Evolutionary conservation across 148 eudicot species (phyloP), one percentile per base, ranked within the genome.

Genomic region (Tetragonia tetragonoides): DNA sequence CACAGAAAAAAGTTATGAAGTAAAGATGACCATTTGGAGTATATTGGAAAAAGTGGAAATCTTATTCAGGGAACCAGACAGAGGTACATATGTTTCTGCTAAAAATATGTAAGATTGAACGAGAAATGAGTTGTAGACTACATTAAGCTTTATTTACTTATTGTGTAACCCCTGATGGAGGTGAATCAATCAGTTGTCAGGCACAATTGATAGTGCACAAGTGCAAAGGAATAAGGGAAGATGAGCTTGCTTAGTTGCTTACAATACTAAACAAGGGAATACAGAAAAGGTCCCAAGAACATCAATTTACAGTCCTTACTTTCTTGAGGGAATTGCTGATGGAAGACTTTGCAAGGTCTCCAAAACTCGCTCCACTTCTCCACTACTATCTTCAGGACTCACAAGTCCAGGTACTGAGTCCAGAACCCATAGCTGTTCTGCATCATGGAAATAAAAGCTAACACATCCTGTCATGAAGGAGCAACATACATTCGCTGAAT

Each of bases 371-470:
- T 96, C 99, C 81, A 96, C 99, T 77, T 96, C 99, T 81, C 98
- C 88, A 66, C 86, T 87, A 65, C 88, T 85, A 34, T 87, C 83
- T 59, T 88, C 89, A 74, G 86, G 84, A 78, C 74, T 85, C 82
- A 91, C 91, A 71, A 87, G 83, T 78, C 99, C 98, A 68, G 99
- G 95, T 62, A 93, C 95, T 0, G 99, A 96, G 84, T 96, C 99
- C 84, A 96, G 75, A 54, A 93, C 89, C 99, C 99, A 96, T 77
- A 95, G 83, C 99, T 95, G 97, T 77, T 87, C 95, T 95, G 97
- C 94, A 88, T 74, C 89, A 89, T 75, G 76, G 21, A 79, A 61
- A 70, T 18, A 53, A 67, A 75, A 81, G 75, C 28, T 80, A 84
- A 84, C 59, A 44, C 21, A 75, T n/a, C 41, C 46, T 3, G 17